Conservation (phyloP, 1,284 basidiomycete species). For the Cutaneotrichosporon sp. region DNA sequence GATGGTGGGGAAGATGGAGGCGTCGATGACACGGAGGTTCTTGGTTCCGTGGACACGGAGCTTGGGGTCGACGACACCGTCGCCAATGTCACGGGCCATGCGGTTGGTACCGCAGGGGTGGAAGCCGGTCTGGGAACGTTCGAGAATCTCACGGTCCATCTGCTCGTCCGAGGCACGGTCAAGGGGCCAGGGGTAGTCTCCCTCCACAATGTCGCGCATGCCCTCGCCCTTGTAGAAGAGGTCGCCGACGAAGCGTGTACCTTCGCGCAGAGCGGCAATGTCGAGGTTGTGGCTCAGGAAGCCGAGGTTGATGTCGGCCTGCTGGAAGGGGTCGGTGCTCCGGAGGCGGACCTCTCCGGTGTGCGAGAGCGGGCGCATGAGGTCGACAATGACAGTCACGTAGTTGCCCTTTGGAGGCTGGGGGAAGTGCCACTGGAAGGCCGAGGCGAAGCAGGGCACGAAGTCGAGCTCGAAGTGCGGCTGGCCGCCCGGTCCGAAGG, state of each 20-base stretch:
- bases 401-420: slow-evolving; percentile 8
- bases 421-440: slow-evolving; percentile 17
- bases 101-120: slow-evolving; percentile 60
- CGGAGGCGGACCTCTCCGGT: slow-evolving; percentile 50
- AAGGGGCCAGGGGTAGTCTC: slow-evolving; percentile 23
- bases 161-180: slow-evolving; percentile 14
- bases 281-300: slow-evolving; percentile 51
- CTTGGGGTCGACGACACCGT: slow-evolving; percentile 62
- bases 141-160: slow-evolving; percentile 41
- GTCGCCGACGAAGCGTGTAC: slow-evolving; percentile 13
- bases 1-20: slow-evolving; percentile 51
- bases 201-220: slow-evolving; percentile 23
- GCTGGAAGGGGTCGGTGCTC: slow-evolving; percentile 55
- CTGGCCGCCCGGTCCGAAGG: slow-evolving; percentile 15
- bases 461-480: slow-evolving; percentile 19
- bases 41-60: slow-evolving; percentile 59
- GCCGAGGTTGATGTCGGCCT: slow-evolving; percentile 59
- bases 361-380: slow-evolving; percentile 14
- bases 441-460: slow-evolving; percentile 10
- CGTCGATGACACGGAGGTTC: slow-evolving; percentile 52
- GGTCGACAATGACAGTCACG: slow-evolving; percentile 16
- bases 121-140: slow-evolving; percentile 48
- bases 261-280: slow-evolving; percentile 31
- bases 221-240: slow-evolving; percentile 26
- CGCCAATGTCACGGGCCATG: slow-evolving; percentile 58